Percentiles rank a stretch among this genome's conserved stretches.
Evolutionary conservation across 768 basidiomycete genomes (phyloP).

Genomic region (Boletus coccyginus): DNA sequence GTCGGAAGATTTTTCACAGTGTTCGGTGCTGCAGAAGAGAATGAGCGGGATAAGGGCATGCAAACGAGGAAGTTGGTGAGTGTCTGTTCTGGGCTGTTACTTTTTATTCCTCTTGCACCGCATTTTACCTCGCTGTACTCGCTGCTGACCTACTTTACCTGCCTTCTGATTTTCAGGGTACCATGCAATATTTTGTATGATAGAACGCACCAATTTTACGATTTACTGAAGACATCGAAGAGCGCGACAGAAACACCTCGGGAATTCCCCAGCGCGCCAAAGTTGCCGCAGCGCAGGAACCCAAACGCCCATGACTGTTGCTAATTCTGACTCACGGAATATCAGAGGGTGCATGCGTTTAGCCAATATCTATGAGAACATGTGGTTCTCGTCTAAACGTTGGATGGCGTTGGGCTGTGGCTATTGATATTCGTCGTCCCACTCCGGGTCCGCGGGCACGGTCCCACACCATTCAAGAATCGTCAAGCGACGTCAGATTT

Average conservation of each 20-base stretch:
- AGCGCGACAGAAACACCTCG: not conserved
- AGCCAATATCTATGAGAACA: not conserved
- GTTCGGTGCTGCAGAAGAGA: slow-evolving; percentile 86
- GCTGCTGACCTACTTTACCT: not conserved
- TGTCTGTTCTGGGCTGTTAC: not conserved
- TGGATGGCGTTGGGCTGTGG: not conserved
- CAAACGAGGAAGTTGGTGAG: slow-evolving; percentile 72
- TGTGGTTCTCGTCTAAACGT: not conserved
- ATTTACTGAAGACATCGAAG: not conserved
- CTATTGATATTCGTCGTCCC: not conserved
- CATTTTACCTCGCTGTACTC: not conserved
- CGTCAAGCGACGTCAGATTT: no score
- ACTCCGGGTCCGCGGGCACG: no score
- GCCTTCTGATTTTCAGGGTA: slow-evolving; percentile 23
- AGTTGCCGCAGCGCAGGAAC: not conserved
- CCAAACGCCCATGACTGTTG: not conserved
- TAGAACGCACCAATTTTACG: slow-evolving; percentile 7
- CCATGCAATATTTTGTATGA: slow-evolving; percentile 41
- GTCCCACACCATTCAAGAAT: no score
- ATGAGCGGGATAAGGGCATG: slow-evolving; percentile 79
- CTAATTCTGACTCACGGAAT: not conserved
- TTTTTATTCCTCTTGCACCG: not conserved
- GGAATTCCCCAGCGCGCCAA: not conserved
- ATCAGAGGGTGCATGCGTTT: not conserved
- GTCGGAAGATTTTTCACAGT: slow-evolving; percentile 65